These are phyloP conservation scores for Jamesozyma spencerorum DNA, from an alignment of 805 yeast genomes.

Conservation along the genomic window DNA sequence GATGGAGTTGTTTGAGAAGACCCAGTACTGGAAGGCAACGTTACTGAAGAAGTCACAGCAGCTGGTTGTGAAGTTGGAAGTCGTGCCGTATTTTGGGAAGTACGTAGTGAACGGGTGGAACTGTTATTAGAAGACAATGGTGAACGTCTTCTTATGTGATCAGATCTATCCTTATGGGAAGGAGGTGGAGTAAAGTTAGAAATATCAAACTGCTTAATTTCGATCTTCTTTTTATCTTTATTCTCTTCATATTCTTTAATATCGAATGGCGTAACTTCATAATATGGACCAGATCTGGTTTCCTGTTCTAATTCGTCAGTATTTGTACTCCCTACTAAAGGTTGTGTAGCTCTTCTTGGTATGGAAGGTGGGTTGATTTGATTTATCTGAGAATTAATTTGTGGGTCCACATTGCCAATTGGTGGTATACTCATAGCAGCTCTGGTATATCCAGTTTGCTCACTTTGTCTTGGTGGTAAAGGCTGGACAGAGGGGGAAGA, in stretches of 20 bases:
- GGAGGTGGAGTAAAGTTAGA: conserved; percentile 25
- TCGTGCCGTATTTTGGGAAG: background rate
- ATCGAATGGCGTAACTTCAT: conserved; percentile 17
- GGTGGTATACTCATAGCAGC: background rate
- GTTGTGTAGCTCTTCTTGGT: conserved; percentile 1
- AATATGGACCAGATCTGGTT: conserved; percentile 6
- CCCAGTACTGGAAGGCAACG: background rate
- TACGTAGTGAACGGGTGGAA: background rate
- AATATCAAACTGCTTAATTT: conserved; percentile 12
- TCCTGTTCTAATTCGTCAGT: background rate
- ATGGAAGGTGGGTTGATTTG: conserved; percentile 2
- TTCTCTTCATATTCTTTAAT: conserved; percentile 10
- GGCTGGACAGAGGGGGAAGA: conserved; percentile 4
- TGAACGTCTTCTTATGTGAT: background rate
- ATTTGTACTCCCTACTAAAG: background rate
- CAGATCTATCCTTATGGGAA: conserved; percentile 19
- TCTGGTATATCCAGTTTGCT: background rate
- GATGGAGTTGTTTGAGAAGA: background rate
- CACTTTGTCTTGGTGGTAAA: background rate
- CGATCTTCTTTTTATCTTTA: conserved; percentile 5
- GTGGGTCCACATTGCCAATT: background rate
- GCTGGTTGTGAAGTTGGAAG: background rate
- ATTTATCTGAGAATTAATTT: background rate
- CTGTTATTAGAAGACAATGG: background rate
- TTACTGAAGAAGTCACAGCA: background rate